Evolutionary conservation across 305 asterid genomes (phyloP).

Genomic region (Fraxinus floribunda): DNA sequence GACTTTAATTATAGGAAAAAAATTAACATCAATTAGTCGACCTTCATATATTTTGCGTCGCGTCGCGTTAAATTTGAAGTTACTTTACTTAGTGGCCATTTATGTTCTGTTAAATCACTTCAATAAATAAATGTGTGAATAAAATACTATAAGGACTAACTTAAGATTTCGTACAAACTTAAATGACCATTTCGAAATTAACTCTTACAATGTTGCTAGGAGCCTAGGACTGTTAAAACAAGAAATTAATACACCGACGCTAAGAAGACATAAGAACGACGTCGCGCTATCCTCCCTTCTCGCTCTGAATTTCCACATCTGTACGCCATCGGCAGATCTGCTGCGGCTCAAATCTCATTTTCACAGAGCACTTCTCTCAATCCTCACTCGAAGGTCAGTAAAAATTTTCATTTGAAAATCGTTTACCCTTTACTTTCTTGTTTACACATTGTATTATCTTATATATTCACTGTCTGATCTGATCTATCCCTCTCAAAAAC

Average conservation of each 20-base stretch:
- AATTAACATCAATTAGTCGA: background rate
- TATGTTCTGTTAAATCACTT: background rate
- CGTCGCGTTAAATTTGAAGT: background rate
- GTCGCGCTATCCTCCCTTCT: background rate
- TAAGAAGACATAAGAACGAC: conserved; percentile 17
- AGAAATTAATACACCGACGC: conserved; percentile 20
- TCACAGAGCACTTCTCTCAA: conserved; percentile 1
- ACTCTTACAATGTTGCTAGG: background rate
- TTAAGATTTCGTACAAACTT: background rate
- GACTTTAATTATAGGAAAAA: too few relatives aligned
- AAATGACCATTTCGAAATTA: background rate
- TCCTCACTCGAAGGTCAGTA: conserved; percentile 27
- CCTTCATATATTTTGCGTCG: background rate
- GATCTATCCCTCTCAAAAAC: conserved; percentile 1
- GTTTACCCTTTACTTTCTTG: conserved; percentile 12
- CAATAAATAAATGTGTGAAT: background rate
- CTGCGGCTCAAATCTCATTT: conserved; percentile 25
- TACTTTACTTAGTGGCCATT: background rate
- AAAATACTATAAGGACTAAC: background rate
- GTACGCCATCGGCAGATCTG: conserved; percentile 10
- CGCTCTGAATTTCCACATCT: conserved; percentile 25
- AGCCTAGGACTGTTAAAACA: background rate
- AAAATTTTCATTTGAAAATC: conserved; percentile 14
- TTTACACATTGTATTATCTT: conserved; percentile 14
- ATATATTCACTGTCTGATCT: conserved; percentile 12